These are phyloP conservation scores for Physcia stellaris DNA, from an alignment of 495 filamentous ascomycete species.

Conservation along the genomic window DNA sequence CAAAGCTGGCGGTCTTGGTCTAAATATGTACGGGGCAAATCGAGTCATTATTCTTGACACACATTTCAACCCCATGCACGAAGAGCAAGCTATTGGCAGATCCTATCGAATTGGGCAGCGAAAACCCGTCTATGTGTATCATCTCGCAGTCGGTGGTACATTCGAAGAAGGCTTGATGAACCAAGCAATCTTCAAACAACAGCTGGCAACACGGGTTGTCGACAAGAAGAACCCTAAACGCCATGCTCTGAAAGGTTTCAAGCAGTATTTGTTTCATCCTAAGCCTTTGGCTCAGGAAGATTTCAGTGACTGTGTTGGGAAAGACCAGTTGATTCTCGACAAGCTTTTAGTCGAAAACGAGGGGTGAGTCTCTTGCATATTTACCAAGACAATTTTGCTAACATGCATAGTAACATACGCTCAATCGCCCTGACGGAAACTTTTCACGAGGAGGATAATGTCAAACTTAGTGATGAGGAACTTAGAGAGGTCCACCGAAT, in stretches of 20 bases:
- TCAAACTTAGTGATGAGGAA: constrained; percentile 47
- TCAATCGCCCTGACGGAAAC: constrained; percentile 43
- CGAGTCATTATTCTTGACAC: constrained; percentile 82
- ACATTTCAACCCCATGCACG: constrained; percentile 63
- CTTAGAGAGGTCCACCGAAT: constrained; percentile 28
- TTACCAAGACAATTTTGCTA: not conserved
- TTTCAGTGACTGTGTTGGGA: constrained; percentile 37
- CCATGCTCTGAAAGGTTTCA: constrained; percentile 31
- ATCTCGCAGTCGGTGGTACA: constrained; percentile 66
- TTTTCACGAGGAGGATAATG: constrained; percentile 41
- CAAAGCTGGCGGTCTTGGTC: constrained; percentile 60
- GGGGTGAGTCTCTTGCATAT: constrained; percentile 6
- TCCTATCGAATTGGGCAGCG: constrained; percentile 77
- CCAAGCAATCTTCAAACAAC: constrained; percentile 62
- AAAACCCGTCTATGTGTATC: constrained; percentile 79
- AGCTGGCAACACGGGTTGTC: constrained; percentile 64
- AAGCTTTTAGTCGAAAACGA: constrained; percentile 34
- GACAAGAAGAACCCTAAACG: constrained; percentile 65
- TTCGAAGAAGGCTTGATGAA: constrained; percentile 63
- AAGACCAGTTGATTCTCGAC: constrained; percentile 59
- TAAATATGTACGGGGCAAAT: constrained; percentile 79
- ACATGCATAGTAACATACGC: constrained; percentile 28
- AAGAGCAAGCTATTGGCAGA: constrained; percentile 81
- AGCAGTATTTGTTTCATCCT: constrained; percentile 45
- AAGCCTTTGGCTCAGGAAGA: constrained; percentile 37